A percentile compares a stretch with the other conserved stretches of the same genome.
Conservation (phyloP, 2,329 filamentous ascomycete species). For the Fusarium robinianum region DNA sequence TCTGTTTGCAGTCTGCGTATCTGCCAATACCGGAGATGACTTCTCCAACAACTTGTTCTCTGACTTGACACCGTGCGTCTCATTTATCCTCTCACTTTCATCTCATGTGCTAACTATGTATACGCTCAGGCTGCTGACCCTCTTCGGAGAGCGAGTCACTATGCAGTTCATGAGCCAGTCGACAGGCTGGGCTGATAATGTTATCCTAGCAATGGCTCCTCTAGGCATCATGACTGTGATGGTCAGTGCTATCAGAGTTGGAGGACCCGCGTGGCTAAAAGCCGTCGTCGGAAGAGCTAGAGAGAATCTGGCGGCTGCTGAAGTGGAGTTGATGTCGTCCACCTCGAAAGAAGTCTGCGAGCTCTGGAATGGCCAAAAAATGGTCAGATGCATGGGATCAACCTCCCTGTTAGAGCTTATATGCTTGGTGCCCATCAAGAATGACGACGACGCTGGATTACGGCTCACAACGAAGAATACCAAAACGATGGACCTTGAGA, state of each 20-base stretch:
- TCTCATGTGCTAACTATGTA: background rate
- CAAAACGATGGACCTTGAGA: too few species aligned
- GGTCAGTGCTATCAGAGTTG: slow-evolving; percentile 50
- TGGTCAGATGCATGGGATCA: background rate
- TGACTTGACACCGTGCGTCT: background rate
- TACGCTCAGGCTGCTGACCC: slow-evolving; percentile 13
- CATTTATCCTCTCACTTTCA: background rate
- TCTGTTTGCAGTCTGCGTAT: background rate
- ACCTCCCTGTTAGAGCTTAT: background rate
- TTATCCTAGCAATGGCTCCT: slow-evolving; percentile 52
- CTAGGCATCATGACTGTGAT: slow-evolving; percentile 51
- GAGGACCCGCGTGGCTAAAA: slow-evolving; percentile 27
- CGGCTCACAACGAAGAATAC: too few species aligned
- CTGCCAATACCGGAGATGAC: background rate
- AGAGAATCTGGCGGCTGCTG: background rate
- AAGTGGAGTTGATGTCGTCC: background rate
- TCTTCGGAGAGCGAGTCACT: slow-evolving; percentile 51
- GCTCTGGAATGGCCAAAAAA: background rate
- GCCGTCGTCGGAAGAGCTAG: background rate
- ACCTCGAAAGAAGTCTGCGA: background rate
- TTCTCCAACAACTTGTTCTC: background rate
- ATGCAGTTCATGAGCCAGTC: slow-evolving; percentile 53
- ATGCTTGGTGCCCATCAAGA: background rate
- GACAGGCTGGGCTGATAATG: slow-evolving; percentile 45
- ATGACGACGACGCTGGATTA: too few species aligned